Evolutionary conservation across 139 green algal species (phyloP), one percentile per base, ranked within the genome.

Genomic region (Chlorella sp.): DNA sequence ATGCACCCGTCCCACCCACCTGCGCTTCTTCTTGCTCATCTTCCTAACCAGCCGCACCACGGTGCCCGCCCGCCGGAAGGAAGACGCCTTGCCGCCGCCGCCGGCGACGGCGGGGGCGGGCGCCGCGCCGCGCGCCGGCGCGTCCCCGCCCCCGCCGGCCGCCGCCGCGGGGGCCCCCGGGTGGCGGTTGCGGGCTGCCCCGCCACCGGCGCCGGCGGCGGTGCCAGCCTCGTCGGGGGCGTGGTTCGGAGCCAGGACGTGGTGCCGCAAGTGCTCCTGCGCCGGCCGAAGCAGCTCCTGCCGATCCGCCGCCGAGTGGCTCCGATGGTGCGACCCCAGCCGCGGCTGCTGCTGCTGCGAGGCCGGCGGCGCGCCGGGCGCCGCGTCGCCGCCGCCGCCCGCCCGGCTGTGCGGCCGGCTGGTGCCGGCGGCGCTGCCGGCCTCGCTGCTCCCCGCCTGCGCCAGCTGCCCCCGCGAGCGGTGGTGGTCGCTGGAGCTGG

Each of bases 31-130:
- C 63, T 45, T 73, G 12, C 41, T 66, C 51, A 63, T 17, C 0
- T 36, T 75, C 51, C 68, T 51, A 3, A 75, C 55, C 2, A 38
- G 64, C 33, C 68, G 50, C 38, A 75, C 68, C 25, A 75, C 50
- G 0, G 68, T 75, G 17, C 38, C 38, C 9, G 51, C 50, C 9
- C 68, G 68, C 51, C 53, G 40, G 19, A 36, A 65, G 27, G 27
- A 25, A 41, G 17, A 9, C 46, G 60, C 31, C 35, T 27, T 12
- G 67, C 5, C 38, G 9, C 3, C 9, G 43, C n/a, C 42, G 12
- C 25, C 40, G 68, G 51, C 38, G 51, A 36, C 33, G 23, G 19
- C 33, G 42, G 17, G 40, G 33, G 46, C 15, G 29, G 11, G 8
- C 25, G 29, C 29, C 21, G 65, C 62, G 40, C 40, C 65, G 29